Evolutionary conservation across 2,329 filamentous ascomycete genomes (phyloP).

Genomic region (Pezicula rhizophila): DNA sequence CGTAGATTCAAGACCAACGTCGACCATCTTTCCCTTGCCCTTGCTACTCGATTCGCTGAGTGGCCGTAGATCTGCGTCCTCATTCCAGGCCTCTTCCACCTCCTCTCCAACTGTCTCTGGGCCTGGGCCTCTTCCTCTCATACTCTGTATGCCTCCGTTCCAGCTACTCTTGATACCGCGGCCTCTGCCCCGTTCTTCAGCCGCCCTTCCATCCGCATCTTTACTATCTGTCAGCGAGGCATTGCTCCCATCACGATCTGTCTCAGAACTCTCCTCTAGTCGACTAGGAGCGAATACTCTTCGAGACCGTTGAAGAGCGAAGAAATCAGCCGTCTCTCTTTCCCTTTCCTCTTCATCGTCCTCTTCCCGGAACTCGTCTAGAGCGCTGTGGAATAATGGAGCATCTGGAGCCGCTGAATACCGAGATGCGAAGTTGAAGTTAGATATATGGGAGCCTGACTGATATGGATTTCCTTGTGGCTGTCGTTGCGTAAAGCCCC

Average conservation of each 20-base stretch:
- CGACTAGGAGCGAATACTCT: constrained; percentile 81
- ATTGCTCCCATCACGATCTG: constrained; percentile 64
- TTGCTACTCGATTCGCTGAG: constrained; percentile 32
- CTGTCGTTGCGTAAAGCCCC: constrained; percentile 20
- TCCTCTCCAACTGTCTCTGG: constrained; percentile 31
- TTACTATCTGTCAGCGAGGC: constrained; percentile 47
- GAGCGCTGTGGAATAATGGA: constrained; percentile 87
- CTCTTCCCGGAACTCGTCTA: constrained; percentile 86
- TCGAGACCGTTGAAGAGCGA: constrained; percentile 83
- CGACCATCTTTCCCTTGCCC: constrained; percentile 67
- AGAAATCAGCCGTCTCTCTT: constrained; percentile 87
- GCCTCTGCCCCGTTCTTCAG: constrained; percentile 38
- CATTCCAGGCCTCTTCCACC: constrained; percentile 21
- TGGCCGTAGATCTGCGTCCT: constrained; percentile 19
- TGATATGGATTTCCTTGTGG: constrained; percentile 71
- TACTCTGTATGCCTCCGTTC: constrained; percentile 40
- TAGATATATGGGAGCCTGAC: constrained; percentile 63
- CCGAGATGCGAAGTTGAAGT: constrained; percentile 75
- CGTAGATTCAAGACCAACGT: constrained; percentile 73
- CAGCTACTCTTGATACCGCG: constrained; percentile 58
- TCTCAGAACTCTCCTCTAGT: constrained; percentile 78
- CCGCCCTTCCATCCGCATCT: constrained; percentile 38
- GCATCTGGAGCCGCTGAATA: constrained; percentile 69
- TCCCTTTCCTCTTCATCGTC: constrained; percentile 90
- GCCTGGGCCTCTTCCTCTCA: constrained; percentile 19